Evolutionary conservation across 768 basidiomycete species (phyloP).

Genomic region (Tricholoma saponaceum): DNA sequence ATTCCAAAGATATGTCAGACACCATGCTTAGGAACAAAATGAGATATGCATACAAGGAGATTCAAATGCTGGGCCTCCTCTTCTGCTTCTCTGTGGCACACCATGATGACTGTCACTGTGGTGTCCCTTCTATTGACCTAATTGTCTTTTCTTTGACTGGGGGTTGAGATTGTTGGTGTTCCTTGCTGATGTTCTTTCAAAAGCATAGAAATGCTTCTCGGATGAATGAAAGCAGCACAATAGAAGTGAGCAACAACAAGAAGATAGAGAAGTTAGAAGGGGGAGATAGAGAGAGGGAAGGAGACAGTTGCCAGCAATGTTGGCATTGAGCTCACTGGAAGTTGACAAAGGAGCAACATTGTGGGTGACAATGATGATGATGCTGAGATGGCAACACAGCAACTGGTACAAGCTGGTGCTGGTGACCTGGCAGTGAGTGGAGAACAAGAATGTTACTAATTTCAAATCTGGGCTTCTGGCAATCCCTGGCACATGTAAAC

Average conservation of each 20-base stretch:
- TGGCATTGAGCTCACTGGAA: conserved; percentile 16
- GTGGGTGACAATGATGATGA: conserved; percentile 13
- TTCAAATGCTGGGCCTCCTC: conserved; percentile 23
- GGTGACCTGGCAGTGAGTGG: conserved; percentile 17
- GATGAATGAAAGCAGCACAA: conserved; percentile 22
- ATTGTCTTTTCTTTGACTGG: conserved; percentile 14
- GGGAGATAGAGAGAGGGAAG: conserved; percentile 11
- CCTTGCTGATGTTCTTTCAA: conserved; percentile 8
- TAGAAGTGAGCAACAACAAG: conserved; percentile 21
- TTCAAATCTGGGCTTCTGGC: conserved; percentile 13
- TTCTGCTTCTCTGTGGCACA: conserved; percentile 10
- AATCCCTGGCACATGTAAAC: conserved; percentile 7
- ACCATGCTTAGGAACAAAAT: background rate
- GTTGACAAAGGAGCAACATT: conserved; percentile 21
- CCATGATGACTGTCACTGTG: conserved; percentile 17
- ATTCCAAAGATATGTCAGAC: background rate
- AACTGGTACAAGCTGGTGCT: conserved; percentile 12
- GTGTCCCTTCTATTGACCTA: conserved; percentile 5
- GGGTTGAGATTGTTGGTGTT: conserved; percentile 8
- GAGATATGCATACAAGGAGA: conserved; percentile 17
- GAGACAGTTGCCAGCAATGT: conserved; percentile 9
- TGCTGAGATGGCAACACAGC: conserved; percentile 13
- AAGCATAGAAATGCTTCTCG: conserved; percentile 15
- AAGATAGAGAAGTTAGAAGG: conserved; percentile 23
- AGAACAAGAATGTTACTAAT: conserved; percentile 8